Base-by-base conservation (phyloP, 768 basidiomycete genomes). In the Multifurca ochricompacta region DNA sequence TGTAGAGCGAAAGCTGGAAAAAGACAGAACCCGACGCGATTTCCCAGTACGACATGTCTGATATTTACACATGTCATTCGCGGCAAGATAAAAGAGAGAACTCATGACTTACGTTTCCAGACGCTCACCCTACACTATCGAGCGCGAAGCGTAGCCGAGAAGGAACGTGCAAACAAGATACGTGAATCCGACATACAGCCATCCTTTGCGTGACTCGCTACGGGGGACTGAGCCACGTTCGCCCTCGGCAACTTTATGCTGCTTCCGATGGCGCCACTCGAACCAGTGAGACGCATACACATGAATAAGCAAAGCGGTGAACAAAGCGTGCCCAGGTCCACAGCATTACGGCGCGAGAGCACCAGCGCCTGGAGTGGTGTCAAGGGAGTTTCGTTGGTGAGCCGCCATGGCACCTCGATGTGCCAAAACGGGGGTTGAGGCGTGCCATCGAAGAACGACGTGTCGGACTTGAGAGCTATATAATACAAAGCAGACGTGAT, bases 1-100 rank as follows among this genome's bases (percentile, higher is more conserved):
- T 75, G 68, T 98, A 99, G 42, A 98, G 73, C 47, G 91, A 82
- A 65, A 93, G 86, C 66, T 97, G 96, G 67, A 87, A 96, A 70
- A 94, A 91, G 39, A 87, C 65, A 2, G 91, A 82, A 32, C 79
- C 78, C 21, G 86, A 71, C 13, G 78, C 69, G 51, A 89, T 75
- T 63, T 97, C 94, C 52, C 88, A 80, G 58, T 78, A 75, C 56
- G 78, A 85, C 64, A 94, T 73, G 68, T 91, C 93, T 95, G 63
- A 7, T 3, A 23, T 14, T 25, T 25, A 23, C 47, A 25, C 16
- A 31, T 19, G 45, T 36, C 30, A 47, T 19, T 25, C 7, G 9
- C 36, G 23, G 34, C 32, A 31, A 39, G 10, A 21, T 18, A 25
- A n/a, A 35, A 43, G 19, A 19, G 36, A 18, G 19, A 10, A 5